Percentiles rank a stretch among this genome's conserved stretches.
Evolutionary conservation across 768 basidiomycete species (phyloP).

Genomic region (Candolleomyces eurysporus): DNA sequence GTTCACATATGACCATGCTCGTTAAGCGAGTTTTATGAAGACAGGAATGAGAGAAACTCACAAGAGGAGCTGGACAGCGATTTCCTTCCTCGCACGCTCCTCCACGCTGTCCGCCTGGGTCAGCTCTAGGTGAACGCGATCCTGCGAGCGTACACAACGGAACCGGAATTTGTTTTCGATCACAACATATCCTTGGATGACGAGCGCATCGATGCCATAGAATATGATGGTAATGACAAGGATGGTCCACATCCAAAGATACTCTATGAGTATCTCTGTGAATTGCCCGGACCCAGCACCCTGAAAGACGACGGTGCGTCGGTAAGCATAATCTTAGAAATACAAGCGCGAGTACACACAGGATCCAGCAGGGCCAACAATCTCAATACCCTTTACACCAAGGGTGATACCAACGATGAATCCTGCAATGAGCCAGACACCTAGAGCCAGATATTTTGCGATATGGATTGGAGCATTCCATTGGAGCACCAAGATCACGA

Average conservation of each 20-base stretch:
- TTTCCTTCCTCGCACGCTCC: background rate
- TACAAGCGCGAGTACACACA: conserved; percentile 1
- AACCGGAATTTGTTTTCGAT: background rate
- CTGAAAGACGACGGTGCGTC: background rate
- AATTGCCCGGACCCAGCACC: conserved; percentile 7
- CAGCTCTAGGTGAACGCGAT: background rate
- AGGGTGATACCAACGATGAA: conserved; percentile 2
- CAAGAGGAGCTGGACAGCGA: conserved; percentile 2
- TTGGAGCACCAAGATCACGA: conserved; percentile 1
- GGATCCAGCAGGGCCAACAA: conserved; percentile 5
- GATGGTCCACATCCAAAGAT: conserved; percentile 11
- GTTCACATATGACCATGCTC: background rate
- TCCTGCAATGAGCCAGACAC: conserved; percentile 4
- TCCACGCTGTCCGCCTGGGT: background rate
- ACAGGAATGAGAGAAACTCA: background rate
- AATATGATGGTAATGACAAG: background rate
- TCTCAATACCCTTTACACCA: background rate
- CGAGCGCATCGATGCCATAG: conserved; percentile 2
- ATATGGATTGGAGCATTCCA: conserved; percentile 7
- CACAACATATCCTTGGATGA: background rate
- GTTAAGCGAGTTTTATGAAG: too few relatives aligned
- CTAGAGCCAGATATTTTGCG: conserved; percentile 2
- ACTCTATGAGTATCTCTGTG: background rate
- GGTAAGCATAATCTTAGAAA: background rate
- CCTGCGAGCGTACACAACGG: background rate